Base-by-base conservation (phyloP, 345 rosid genomes). In the Lagerstroemia speciosa region DNA sequence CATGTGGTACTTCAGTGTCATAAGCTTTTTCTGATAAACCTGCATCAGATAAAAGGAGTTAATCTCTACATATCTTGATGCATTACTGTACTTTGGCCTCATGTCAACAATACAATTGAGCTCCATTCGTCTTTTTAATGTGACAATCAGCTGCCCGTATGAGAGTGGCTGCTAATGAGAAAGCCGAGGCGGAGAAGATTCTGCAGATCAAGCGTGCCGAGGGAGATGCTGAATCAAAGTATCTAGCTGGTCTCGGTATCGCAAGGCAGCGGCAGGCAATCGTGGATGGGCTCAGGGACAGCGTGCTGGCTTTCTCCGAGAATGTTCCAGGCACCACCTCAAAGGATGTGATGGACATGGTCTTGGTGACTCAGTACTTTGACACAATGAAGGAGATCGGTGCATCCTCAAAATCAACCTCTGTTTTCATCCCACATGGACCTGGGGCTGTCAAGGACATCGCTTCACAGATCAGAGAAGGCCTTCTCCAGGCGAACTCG, bases 261-360 rank as follows among this genome's bases (percentile, higher is more conserved):
- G 90, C 90, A 0, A 77, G 88, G 33, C 90, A 86, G 81, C 77
- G 90, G 58, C 88, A 86, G 78, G 88, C 90, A 22, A 86, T 86
- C n/a, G 88, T 84, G 32, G 88, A 86, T 22, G 90, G 90, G 74
- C 68, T 86, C 75, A 84, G 91, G 68, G 86, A 82, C 74, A 86
- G 91, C 0, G 91, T 86, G 30, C 81, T 85, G 22, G 89, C 82
- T 31, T 83, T 83, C 74, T 84, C 91, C 0, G 86, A 75, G 77
- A 82, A 80, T 74, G 95, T 89, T 4, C 95, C 92, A 1, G 95
- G 92, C 57, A 85, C 88, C 36, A 45, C 90, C 29, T 82, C 95
- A 0, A 89, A 85, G 72, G 92, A 89, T 46, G 90, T 85, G 1
- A 86, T 89, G 95, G 95, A 86, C 74, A 83, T 89, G 92, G 92